Conservation (phyloP, 192 early-diverging fungal genomes). For the Coemansia sp. region DNA sequence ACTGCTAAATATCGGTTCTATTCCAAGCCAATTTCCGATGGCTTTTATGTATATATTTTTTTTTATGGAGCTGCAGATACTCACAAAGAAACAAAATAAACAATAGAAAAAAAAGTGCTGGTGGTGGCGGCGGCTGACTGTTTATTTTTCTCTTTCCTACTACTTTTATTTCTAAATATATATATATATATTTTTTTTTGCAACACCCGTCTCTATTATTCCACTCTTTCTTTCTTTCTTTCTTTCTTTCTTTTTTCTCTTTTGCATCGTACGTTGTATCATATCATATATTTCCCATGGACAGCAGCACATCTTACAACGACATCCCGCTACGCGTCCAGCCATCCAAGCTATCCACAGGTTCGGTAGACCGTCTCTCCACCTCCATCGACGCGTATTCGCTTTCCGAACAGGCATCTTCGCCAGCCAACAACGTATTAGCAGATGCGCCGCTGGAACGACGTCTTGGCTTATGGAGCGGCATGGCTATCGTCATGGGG, state of each 20-base stretch:
- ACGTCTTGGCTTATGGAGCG: constrained; percentile 50
- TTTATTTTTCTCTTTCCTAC: no score
- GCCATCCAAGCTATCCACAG: background rate
- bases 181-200: no score
- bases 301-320: background rate
- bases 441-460: constrained; percentile 25
- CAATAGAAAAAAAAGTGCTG: no score
- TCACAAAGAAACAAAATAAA: background rate
- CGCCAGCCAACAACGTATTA: background rate
- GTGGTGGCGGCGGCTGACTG: no score
- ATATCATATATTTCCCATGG: background rate
- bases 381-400: background rate
- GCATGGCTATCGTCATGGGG: constrained; percentile 53
- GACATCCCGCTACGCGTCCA: constrained; percentile 13
- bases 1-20: no score
- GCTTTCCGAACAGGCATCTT: background rate
- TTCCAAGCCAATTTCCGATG: background rate
- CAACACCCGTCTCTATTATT: no score
- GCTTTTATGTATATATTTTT: background rate
- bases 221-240: background rate
- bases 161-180: no score
- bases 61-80: background rate
- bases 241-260: background rate
- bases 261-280: background rate
- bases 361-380: background rate